A percentile compares a stretch with the other conserved stretches of the same genome.
These are phyloP conservation scores for Cadophora luteo-olivacea DNA, from an alignment of 2,329 filamentous ascomycete species.

Conservation along the genomic window DNA sequence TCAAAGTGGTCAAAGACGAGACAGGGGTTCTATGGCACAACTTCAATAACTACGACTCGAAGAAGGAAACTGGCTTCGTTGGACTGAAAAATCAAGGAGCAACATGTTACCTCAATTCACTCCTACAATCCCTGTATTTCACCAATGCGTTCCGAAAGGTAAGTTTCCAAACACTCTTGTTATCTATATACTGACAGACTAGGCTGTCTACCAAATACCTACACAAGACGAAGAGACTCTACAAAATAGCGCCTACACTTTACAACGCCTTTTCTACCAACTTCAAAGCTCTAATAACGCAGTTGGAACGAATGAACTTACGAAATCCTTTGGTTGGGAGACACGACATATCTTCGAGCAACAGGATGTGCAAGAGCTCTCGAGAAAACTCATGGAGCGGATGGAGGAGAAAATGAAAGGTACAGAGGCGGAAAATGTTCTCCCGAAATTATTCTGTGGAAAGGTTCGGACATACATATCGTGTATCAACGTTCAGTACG, in stretches of 20 bases:
- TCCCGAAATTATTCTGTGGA: conserved; percentile 91
- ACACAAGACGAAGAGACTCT: conserved; percentile 83
- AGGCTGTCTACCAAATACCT: conserved; percentile 97
- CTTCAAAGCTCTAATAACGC: conserved; percentile 85
- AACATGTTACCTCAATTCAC: conserved; percentile 86
- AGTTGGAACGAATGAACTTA: conserved; percentile 91
- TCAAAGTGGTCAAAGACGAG: conserved; percentile 83
- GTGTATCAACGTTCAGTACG: conserved; percentile 98
- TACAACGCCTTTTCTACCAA: conserved; percentile 94
- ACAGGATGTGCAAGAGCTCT: conserved; percentile 97
- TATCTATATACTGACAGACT: conserved; percentile 25
- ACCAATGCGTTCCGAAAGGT: conserved; percentile 94
- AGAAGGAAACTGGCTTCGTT: conserved; percentile 97
- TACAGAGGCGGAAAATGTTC: conserved; percentile 85
- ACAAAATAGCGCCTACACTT: conserved; percentile 88
- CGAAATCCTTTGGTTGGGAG: conserved; percentile 97
- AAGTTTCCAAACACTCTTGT: conserved; percentile 35
- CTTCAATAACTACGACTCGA: conserved; percentile 96
- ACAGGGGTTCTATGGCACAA: conserved; percentile 92
- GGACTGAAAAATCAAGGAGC: conserved; percentile 97
- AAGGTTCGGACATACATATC: conserved; percentile 99
- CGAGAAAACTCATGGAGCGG: conserved; percentile 94
- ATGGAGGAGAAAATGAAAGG: conserved; percentile 99
- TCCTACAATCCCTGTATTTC: conserved; percentile 84
- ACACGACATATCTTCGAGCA: conserved; percentile 98